Conservation (phyloP, 140 eudicot genomes). For the Cichorium intybus region DNA sequence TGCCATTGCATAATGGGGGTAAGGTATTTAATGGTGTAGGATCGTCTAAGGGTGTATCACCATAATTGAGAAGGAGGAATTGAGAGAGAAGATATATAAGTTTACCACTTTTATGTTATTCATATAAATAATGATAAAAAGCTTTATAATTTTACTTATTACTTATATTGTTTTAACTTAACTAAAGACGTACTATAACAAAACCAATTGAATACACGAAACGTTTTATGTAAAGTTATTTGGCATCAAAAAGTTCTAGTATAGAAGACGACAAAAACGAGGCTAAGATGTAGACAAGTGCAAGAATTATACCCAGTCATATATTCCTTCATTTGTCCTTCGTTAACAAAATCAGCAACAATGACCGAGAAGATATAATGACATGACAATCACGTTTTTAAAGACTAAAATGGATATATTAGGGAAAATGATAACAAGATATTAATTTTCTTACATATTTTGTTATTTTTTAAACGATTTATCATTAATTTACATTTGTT, state of each 20-base stretch:
- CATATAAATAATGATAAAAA: too few species aligned
- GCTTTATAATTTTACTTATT: too few species aligned
- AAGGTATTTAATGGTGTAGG: neutral
- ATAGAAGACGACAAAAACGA: neutral
- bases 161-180: neutral
- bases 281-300: neutral
- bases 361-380: neutral
- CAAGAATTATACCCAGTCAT: neutral
- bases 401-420: too few species aligned
- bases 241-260: neutral
- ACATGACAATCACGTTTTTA: neutral
- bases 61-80: too few species aligned
- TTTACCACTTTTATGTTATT: neutral
- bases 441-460: too few species aligned
- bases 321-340: neutral
- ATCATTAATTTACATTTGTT: too few species aligned
- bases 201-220: too few species aligned
- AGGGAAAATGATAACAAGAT: too few species aligned
- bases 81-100: neutral
- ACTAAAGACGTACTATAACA: too few species aligned
- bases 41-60: neutral
- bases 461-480: too few species aligned
- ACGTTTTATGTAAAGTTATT: neutral
- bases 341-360: too few species aligned
- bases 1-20: neutral